Percentiles rank a stretch among this genome's conserved stretches.
These are phyloP conservation scores for Fusarium verrucosum DNA, from an alignment of 2,329 filamentous ascomycete genomes.

Conservation along the genomic window DNA sequence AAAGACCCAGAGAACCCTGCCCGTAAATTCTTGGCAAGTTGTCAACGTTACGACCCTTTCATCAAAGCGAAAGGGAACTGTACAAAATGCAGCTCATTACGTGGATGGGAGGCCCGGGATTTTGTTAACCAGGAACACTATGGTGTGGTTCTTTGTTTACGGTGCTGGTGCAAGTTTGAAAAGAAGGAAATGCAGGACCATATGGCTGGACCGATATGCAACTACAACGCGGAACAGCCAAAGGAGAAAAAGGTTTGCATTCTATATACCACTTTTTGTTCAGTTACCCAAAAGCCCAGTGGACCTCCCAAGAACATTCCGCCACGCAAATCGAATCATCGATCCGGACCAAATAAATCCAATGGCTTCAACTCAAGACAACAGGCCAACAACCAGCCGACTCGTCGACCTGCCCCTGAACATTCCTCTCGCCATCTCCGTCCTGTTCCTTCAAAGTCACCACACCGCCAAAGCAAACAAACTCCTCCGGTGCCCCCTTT, in stretches of 20 bases:
- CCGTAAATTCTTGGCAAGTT: constrained; percentile 33
- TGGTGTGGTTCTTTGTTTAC: constrained; percentile 31
- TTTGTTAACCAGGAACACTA: constrained; percentile 14
- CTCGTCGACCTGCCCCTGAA: not conserved
- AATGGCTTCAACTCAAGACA: not conserved
- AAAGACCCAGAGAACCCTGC: constrained; percentile 14
- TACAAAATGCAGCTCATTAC: constrained; percentile 17
- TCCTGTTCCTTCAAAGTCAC: not conserved
- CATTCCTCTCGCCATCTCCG: not conserved
- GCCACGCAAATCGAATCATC: not conserved
- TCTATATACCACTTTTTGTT: constrained; percentile 34
- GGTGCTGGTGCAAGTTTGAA: constrained; percentile 30
- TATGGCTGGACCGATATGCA: constrained; percentile 21
- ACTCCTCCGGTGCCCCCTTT: not conserved
- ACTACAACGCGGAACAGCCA: constrained; percentile 29
- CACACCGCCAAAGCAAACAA: not conserved
- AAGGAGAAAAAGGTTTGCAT: constrained; percentile 31
- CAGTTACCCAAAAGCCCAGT: constrained; percentile 13
- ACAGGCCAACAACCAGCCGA: not conserved
- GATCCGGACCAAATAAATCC: not conserved
- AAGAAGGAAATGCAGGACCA: constrained; percentile 32
- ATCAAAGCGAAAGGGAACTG: constrained; percentile 34
- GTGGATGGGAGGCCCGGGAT: constrained; percentile 24
- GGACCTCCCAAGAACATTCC: constrained; percentile 3
- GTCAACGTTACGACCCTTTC: constrained; percentile 3